phyloP scores from a whole-genome alignment of 768 basidiomycete species.

The Boletus reticuloceps region DNA sequence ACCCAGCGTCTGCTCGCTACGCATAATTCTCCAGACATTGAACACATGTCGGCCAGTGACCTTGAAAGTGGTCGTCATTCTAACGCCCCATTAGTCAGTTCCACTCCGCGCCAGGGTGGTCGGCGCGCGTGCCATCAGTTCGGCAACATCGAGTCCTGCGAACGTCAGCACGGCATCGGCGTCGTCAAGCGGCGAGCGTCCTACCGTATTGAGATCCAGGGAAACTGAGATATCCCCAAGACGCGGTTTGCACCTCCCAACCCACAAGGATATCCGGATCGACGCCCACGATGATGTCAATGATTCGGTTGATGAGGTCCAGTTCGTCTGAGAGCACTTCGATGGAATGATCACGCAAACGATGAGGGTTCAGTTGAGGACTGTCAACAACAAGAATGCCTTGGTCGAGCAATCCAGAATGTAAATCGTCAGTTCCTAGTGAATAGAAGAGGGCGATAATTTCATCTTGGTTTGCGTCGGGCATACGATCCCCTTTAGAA shows the following conservation, averaged over 20 bases:
- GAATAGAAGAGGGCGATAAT: slow-evolving; percentile 74
- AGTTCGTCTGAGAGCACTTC: slow-evolving; percentile 67
- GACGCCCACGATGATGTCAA: slow-evolving; percentile 70
- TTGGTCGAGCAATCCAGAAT: slow-evolving; percentile 28
- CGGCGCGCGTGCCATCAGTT: slow-evolving; percentile 76
- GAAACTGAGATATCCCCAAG: slow-evolving; percentile 82
- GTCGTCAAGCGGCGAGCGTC: not conserved
- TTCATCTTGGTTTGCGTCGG: slow-evolving; percentile 57
- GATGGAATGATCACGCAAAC: slow-evolving; percentile 44
- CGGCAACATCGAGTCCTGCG: slow-evolving; percentile 68
- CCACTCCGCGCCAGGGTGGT: slow-evolving; percentile 31
- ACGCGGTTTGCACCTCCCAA: slow-evolving; percentile 86
- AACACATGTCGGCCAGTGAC: slow-evolving; percentile 88
- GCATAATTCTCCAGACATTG: slow-evolving; percentile 95
- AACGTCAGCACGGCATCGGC: not conserved
- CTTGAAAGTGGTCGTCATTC: slow-evolving; percentile 78
- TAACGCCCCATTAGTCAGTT: slow-evolving; percentile 67
- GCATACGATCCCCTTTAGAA: slow-evolving; percentile 51
- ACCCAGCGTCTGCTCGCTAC: slow-evolving; percentile 72
- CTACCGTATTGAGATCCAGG: slow-evolving; percentile 61
- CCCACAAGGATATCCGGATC: slow-evolving; percentile 93
- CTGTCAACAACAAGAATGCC: slow-evolving; percentile 43
- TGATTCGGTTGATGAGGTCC: slow-evolving; percentile 72
- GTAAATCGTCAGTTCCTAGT: slow-evolving; percentile 46
- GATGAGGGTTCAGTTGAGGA: slow-evolving; percentile 16